Percentiles rank a stretch among this genome's conserved stretches.
phyloP scores from a whole-genome alignment of 805 yeast species.

The Sungouiozyma intestinalis region DNA sequence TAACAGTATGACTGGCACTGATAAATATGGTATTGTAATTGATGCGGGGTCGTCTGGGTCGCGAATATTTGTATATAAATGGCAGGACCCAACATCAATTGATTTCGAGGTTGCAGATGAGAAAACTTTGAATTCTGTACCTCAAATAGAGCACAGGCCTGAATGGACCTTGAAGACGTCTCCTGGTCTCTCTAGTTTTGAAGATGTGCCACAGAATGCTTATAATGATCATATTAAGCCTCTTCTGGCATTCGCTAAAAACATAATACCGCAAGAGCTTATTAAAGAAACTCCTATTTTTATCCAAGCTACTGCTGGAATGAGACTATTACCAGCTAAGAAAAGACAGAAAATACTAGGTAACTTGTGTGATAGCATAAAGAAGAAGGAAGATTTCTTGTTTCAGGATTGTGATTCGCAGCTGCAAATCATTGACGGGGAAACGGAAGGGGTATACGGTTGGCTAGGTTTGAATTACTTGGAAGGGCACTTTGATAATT shows the following conservation, averaged over 20 bases:
- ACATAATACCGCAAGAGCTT: constrained; percentile 53
- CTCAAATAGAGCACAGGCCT: constrained; percentile 50
- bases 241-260: constrained; percentile 58
- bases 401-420: constrained; percentile 50
- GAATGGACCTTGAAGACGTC: constrained; percentile 62
- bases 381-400: constrained; percentile 45
- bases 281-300: constrained; percentile 70
- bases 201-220: constrained; percentile 40
- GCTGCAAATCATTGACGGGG: constrained; percentile 85
- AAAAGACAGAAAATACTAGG: constrained; percentile 44
- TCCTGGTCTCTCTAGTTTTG: constrained; percentile 78
- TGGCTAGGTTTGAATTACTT: constrained; percentile 90
- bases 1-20: too few relatives aligned
- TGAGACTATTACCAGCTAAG: constrained; percentile 60
- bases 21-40: constrained; percentile 69
- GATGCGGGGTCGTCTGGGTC: constrained; percentile 98
- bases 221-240: constrained; percentile 64
- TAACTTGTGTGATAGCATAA: constrained; percentile 50
- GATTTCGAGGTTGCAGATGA: constrained; percentile 8
- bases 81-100: constrained; percentile 45
- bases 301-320: constrained; percentile 94
- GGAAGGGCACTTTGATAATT: constrained; percentile 50
- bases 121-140: constrained; percentile 44
- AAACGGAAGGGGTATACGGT: constrained; percentile 89
- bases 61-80: constrained; percentile 69